Evolutionary conservation across 169 alveolate species (phyloP), one percentile per base, ranked within the genome.

Genomic region (Eimeria acervulina): DNA sequence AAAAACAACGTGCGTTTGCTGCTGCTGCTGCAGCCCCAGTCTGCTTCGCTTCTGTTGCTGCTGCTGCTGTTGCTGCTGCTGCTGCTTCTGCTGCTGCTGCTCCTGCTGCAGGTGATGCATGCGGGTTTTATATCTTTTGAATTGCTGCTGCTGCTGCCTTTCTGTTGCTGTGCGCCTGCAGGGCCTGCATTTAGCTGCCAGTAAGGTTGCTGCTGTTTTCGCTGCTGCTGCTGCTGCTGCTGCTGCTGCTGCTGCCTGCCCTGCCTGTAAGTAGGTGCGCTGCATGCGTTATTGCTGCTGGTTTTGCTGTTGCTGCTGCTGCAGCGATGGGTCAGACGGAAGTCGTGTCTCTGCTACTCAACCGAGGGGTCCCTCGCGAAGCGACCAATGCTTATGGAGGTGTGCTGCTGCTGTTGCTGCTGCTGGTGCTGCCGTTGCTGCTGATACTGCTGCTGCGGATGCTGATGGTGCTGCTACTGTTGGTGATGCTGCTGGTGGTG

Each of bases 311-410:
- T 47, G 19, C 55, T 47, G 55, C 55, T 31, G 55, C 72, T 44
- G 55, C 95, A 89, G 95, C 55, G 40, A 70, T 89, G 26, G 76
- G 76, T 13, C 88, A 89, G 70, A 52, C 95, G 31, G 95, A 42
- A 5, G 95, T 78, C 5, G 74, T 42, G 42, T 47, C 74, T 52
- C 38, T 89, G 31, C 95, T 89, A 23, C 52, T 68, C 70, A 40
- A 26, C 44, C 63, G 88, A 10, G 95, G 95, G 26, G 95, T 68
- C 23, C 76, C 87, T 4, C 42, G 95, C 42, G 72, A 89, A 51
- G 95, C 95, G 4, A 52, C 44, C 36, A 89, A 89, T 55, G 61
- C 51, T 7, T 83, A 83, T 7, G 51, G 70, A 26, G 95, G 95
- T 89, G 15, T 8, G 93, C 19, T 40, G 76, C 55, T 72, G 83